Evolutionary conservation across 192 early-diverging fungal species (phyloP).

Genomic region (Coemansia sp.): DNA sequence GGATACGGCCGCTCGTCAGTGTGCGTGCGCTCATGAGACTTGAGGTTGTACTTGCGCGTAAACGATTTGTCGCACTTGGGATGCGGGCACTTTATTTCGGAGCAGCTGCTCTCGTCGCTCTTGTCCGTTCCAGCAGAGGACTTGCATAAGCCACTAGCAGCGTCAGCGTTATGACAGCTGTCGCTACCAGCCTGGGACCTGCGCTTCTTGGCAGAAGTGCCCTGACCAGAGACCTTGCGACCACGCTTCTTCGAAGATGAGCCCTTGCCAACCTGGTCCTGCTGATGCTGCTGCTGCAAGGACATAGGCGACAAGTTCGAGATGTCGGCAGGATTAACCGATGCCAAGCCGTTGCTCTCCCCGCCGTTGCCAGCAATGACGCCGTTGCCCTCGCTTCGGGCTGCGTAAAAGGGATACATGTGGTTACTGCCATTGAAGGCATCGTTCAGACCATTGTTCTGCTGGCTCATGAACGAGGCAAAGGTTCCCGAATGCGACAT

Average conservation of each 20-base stretch:
- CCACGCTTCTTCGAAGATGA: constrained; percentile 4
- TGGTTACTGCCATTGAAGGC: not conserved
- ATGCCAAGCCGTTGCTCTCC: not conserved
- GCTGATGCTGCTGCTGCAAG: not conserved
- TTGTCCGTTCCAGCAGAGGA: not conserved
- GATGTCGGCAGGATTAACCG: constrained; percentile 27
- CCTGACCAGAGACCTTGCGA: not conserved
- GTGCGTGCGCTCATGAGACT: constrained; percentile 78
- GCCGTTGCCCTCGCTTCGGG: not conserved
- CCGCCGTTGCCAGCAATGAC: constrained; percentile 7
- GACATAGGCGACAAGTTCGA: not conserved
- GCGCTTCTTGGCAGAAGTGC: constrained; percentile 19
- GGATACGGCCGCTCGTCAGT: constrained; percentile 69
- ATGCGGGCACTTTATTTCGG: constrained; percentile 56
- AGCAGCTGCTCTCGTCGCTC: constrained; percentile 19
- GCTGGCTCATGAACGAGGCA: constrained; percentile 13
- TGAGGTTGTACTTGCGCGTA: constrained; percentile 83
- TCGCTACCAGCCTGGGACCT: constrained; percentile 5
- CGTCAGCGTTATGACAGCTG: not conserved
- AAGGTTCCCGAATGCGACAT: constrained; percentile 9
- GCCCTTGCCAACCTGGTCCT: too few relatives aligned
- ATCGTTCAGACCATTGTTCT: not conserved
- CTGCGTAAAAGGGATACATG: not conserved
- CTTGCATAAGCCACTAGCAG: not conserved
- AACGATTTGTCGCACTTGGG: constrained; percentile 82